Percentiles rank a stretch among this genome's conserved stretches.
These are phyloP conservation scores for Didymella pomorum DNA, from an alignment of 2,329 filamentous ascomycete genomes.

Conservation along the genomic window DNA sequence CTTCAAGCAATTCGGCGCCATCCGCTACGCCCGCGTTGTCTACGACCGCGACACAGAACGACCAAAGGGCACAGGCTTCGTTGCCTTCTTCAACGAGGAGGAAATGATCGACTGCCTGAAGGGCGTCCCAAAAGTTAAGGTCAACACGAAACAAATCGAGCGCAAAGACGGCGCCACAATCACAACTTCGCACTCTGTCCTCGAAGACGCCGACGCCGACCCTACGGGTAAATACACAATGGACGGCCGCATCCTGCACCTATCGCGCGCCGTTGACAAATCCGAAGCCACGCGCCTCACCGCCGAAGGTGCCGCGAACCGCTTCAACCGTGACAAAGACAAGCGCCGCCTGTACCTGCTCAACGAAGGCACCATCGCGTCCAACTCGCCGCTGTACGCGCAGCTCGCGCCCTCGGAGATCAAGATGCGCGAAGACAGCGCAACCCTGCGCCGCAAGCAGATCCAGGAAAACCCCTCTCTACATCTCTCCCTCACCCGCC, in stretches of 20 bases:
- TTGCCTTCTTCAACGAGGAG: slow-evolving; percentile 82
- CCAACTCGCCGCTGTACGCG: slow-evolving; percentile 79
- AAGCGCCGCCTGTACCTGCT: slow-evolving; percentile 90
- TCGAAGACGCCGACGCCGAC: slow-evolving; percentile 86
- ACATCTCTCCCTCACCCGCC: slow-evolving; percentile 85
- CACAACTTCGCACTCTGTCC: slow-evolving; percentile 70
- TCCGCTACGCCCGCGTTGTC: slow-evolving; percentile 91
- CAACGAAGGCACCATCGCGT: slow-evolving; percentile 81
- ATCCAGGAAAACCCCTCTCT: slow-evolving; percentile 91
- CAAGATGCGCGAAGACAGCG: slow-evolving; percentile 86
- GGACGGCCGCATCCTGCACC: slow-evolving; percentile 84
- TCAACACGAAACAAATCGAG: slow-evolving; percentile 48
- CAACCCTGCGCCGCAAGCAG: slow-evolving; percentile 85
- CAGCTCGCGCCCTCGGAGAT: slow-evolving; percentile 80
- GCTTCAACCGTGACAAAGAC: slow-evolving; percentile 78
- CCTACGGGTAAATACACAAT: slow-evolving; percentile 86
- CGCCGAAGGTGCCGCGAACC: slow-evolving; percentile 69
- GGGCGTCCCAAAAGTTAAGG: slow-evolving; percentile 66
- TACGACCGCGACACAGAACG: slow-evolving; percentile 85
- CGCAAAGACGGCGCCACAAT: slow-evolving; percentile 49
- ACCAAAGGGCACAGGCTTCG: slow-evolving; percentile 91
- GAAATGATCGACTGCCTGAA: slow-evolving; percentile 81
- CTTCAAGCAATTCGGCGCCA: slow-evolving; percentile 85
- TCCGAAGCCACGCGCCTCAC: slow-evolving; percentile 79
- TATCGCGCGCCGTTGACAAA: slow-evolving; percentile 85